Evolutionary conservation across 2,329 filamentous ascomycete genomes (phyloP), one percentile per base, ranked within the genome.

Genomic region (Sarocladium oryzae): DNA sequence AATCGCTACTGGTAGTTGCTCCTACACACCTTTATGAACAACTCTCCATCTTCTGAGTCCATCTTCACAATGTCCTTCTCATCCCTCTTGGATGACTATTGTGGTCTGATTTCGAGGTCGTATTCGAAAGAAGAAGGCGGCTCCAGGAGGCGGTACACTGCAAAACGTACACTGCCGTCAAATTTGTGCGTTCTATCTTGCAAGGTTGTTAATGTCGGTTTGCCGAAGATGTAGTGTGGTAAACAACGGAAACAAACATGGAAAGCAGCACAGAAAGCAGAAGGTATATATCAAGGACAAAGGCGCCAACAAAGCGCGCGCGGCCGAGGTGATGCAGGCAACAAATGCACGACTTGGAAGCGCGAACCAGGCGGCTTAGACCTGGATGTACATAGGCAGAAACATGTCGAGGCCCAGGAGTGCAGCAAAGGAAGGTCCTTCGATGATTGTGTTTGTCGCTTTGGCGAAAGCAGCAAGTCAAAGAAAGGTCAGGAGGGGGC

Each of bases 21-120:
- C 10, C 33, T 38, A 46, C 73, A 56, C 77, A 88, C 88, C 83
- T 91, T 93, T 72, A 93, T 83, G 73, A 93, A 95, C 71, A 87
- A 73, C 76, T 89, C 84, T 69, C 88, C 88, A 84, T 93, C 87
- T 84, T 92, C 88, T 70, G 86, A 89, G 75, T 89, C 85, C 86
- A 90, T 93, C 16, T 61, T 70, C 10, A 48, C 10, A 8, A 21
- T 4, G 4, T 48, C 28, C 43, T 32, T 16, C 4, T 21, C 43
- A 48, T 48, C 43, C 43, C 43, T 48, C 15, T 11, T 3, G 43
- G 43, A 33, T 33, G 26, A 48, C n/a, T 48, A 28, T 26, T 28
- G 11, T 15, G 35, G 35, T n/a, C n/a, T 37, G 11, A 37, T 37
- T 15, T 15, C 6, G 16, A 15, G n/a, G n/a, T 37, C 30, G 30